Base-by-base conservation (phyloP, 352 stramenopile species). In the Elongisporangium undulatum region DNA sequence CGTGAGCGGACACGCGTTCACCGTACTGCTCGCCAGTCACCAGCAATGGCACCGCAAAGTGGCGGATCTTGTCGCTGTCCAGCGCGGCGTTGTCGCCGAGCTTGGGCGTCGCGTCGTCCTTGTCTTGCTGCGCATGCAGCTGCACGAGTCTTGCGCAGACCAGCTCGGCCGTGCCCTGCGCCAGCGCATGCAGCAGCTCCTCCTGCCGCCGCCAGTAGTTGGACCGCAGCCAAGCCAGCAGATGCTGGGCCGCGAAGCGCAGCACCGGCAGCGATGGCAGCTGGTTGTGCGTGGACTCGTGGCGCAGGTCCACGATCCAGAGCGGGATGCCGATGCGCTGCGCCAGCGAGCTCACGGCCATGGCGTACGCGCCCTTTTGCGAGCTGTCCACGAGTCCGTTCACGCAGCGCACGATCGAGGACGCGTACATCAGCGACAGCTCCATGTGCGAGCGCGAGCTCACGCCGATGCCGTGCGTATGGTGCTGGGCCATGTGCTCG, bases 221-320 rank as follows among this genome's bases (percentile, higher is more conserved):
- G 1, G 68, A 63, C 24, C 80, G 76, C 58, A 97, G 85, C 77
- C 93, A 98, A 39, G 87, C 76, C 41, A 97, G 70, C 52, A 97
- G 66, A 56, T 97, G 94, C 19, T 85, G 71, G 4, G 89, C 77
- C 17, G 89, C 90, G 22, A 98, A 86, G 24, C 90, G 82, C 17
- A 97, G 79, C 38, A 97, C 80, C 5, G 85, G 74, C 7, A 98
- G 67, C 41, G 88, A 89, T n/a, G 94, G 94, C 49, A 98, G 67
- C 53, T 95, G 83, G 71, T 97, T 97, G 66, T 98, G 94, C 17
- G 91, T 95, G 21, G 91, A 92, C 59, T 98, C 92, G 64, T 98
- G 94, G 23, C 94, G 85, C 63, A 98, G 62, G 55, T 97, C 92
- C 23, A 98, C 94, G 59, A 98, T 81, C 94, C 94, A 98, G 10